Base-by-base conservation (phyloP, 2,329 filamentous ascomycete species). In the Penicillium sp. region DNA sequence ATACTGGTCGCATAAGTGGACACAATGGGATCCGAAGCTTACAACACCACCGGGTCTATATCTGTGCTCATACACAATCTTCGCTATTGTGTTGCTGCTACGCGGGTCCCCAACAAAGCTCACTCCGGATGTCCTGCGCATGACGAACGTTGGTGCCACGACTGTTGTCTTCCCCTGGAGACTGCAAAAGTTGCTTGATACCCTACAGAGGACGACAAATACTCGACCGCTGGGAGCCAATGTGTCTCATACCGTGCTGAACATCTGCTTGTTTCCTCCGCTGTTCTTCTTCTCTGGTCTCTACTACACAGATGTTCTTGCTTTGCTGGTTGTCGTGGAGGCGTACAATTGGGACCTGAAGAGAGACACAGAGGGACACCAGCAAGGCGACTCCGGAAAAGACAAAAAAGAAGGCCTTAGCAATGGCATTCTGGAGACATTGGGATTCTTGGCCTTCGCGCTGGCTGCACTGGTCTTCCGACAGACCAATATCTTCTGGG, bases 401-500 rank as follows among this genome's bases (percentile, higher is more conserved):
- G 47, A 39, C 17, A 12, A 28, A 3, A 31, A 29, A 21, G 8
- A 15, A 26, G 28, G n/a, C 19, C 2, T 58, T 22, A 52, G 53
- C 37, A 51, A 58, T 49, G 29, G 55, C 9, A 49, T 63, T 12
- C 50, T 60, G 13, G 57, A 63, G 39, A 57, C 64, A 24, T 22
- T 68, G 24, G 57, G 63, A 44, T 66, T 82, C 0, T 53, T 87
- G 0, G 1, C 75, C 0, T 65, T 84, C 6, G 89, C 89, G 0
- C 55, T 88, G 0, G 54, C 79, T 1, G 77, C 88, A 1, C 75
- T 98, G 19, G 72, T 79, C 2, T 93, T 95, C 74, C 78, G 93
- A 22, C 93, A 98, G 68, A 98, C 93, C 0, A 98, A 98, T 61
- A 85, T 97, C 49, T 95, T 98, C 65, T 98, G 93, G 93, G 83